Base-by-base conservation (phyloP, 2,329 filamentous ascomycete species). In the Claviceps quebecensis region DNA sequence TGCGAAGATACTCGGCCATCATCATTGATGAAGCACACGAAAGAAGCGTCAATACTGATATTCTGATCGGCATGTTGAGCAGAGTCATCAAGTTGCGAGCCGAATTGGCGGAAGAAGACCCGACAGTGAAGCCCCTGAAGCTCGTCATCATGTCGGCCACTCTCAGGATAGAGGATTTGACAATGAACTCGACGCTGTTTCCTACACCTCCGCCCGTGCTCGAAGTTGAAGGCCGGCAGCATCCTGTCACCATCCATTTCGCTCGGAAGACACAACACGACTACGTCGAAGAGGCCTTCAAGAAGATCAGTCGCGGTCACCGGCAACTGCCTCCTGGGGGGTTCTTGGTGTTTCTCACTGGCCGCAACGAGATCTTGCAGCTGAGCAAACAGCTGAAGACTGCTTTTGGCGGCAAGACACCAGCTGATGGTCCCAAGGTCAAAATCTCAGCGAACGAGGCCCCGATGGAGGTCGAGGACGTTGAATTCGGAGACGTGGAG, bases 81-180 rank as follows among this genome's bases (percentile, higher is more conserved):
- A 81, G 91, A 61, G 89, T 97, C 37, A 87, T 96, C 47, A 87
- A 88, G 58, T 71, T 96, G 50, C 80, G 93, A 53, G 78, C 84
- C 50, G 80, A 87, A 40, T 77, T 96, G 69, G 79, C 80, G 7
- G 71, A 77, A 54, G 84, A 93, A 64, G 79, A 93, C 54, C 71
- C 83, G 0, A 77, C 78, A 1, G 70, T 86, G 29, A 84, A 82
- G 56, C 89, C 90, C 0, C 69, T 98, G 49, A 98, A 97, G 68
- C 76, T 98, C 8, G 80, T 98, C 54, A 95, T 98, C 68, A 98
- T 98, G 94, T 97, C 91, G 54, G 93, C 93, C 44, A 98, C 93
- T 2, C 73, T 98, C 37, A 78, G 89, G 53, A 87, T 97, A 45
- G 86, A 88, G 13, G 91, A 97, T 62, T 86, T 98, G 59, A 88